Evolutionary conservation across 345 rosid species (phyloP).

Genomic region (Clarkia xantiana): DNA sequence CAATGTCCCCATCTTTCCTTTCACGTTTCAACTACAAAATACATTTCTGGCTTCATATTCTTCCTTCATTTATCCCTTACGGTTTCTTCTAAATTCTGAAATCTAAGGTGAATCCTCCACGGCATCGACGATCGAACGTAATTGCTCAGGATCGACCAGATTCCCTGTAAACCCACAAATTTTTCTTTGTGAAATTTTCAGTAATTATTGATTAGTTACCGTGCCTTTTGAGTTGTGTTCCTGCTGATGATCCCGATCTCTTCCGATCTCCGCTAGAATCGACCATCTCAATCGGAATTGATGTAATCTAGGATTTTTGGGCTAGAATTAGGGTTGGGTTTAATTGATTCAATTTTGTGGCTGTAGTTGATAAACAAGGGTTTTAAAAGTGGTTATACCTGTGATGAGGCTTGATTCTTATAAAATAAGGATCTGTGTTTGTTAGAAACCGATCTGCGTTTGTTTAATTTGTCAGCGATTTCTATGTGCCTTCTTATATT

Average conservation of each 20-base stretch:
- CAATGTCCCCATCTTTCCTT: not conserved
- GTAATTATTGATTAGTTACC: not conserved
- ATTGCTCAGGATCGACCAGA: not conserved
- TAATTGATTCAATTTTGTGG: not conserved
- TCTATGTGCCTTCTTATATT: too few species aligned
- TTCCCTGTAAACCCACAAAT: constrained; percentile 3
- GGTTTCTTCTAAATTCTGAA: constrained; percentile 3
- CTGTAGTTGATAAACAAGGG: not conserved
- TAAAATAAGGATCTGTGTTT: too few species aligned
- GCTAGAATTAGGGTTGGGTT: constrained; percentile 6
- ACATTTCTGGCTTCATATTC: not conserved
- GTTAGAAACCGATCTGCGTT: too few species aligned
- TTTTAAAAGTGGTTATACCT: not conserved
- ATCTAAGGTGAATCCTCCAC: not conserved
- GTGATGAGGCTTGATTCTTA: not conserved
- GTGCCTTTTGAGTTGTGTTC: not conserved
- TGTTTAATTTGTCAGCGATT: too few species aligned
- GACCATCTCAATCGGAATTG: not conserved
- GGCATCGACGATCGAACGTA: not conserved
- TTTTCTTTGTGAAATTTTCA: not conserved
- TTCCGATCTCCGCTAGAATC: not conserved
- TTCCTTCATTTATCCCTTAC: not conserved
- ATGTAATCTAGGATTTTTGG: not conserved
- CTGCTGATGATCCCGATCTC: not conserved
- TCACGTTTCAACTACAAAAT: not conserved